These are phyloP conservation scores for Alopecurus myosuroides DNA, from an alignment of 176 grass and related monocot species.

Conservation along the genomic window DNA sequence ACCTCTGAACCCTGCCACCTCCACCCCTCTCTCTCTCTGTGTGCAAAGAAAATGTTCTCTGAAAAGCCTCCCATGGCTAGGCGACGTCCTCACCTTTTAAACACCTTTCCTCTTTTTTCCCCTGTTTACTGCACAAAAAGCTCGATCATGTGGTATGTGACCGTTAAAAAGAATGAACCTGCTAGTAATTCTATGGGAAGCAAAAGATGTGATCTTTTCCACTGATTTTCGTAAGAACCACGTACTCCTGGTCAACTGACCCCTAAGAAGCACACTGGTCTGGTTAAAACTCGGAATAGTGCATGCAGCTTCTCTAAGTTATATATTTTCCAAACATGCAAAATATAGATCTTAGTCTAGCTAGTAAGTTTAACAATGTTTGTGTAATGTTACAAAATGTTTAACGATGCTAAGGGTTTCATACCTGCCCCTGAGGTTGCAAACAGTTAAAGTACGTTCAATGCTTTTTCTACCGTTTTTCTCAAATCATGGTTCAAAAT, in stretches of 20 bases:
- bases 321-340: neutral
- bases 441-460: neutral
- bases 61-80: slow-evolving; percentile 81
- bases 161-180: slow-evolving; percentile 14
- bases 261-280: neutral
- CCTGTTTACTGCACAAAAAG: slow-evolving; percentile 48
- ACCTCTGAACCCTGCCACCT: slow-evolving; percentile 44
- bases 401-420: neutral
- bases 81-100: slow-evolving; percentile 59
- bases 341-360: neutral
- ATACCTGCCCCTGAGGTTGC: neutral
- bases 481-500: neutral
- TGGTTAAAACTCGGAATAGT: neutral
- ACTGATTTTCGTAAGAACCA: neutral
- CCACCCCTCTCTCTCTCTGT: neutral
- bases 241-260: neutral
- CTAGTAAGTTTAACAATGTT: neutral
- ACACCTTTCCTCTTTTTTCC: slow-evolving; percentile 39
- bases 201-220: neutral
- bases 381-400: neutral
- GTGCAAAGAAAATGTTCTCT: slow-evolving; percentile 59
- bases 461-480: neutral
- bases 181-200: neutral
- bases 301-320: neutral
- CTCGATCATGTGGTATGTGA: neutral